phyloP scores from a whole-genome alignment of 176 grass and related monocot species.

The Ensete glaucum region DNA sequence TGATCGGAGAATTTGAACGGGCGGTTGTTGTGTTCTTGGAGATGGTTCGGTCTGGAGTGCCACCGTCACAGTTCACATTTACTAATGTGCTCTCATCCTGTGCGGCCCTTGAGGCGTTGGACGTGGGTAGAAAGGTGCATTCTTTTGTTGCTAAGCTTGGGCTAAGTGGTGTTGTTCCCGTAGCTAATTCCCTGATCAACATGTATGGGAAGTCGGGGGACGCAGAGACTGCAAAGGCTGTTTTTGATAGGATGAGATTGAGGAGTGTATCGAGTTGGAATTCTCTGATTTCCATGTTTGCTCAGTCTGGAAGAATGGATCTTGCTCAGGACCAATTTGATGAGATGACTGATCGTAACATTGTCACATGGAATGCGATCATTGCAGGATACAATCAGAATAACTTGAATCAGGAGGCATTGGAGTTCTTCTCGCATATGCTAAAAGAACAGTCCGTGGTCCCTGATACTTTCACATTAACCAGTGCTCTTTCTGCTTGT shows the following conservation, averaged over 20 bases:
- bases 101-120: constrained; percentile 2
- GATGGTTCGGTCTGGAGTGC: constrained; percentile 44
- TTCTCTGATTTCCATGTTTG: constrained; percentile 41
- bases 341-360: constrained; percentile 40
- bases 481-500: constrained; percentile 46
- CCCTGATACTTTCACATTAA: constrained; percentile 43
- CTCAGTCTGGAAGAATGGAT: constrained; percentile 53
- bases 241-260: constrained; percentile 47
- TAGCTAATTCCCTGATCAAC: constrained; percentile 60
- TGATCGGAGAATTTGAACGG: constrained; percentile 31
- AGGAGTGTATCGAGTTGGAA: constrained; percentile 66
- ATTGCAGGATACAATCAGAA: constrained; percentile 80
- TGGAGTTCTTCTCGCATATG: constrained; percentile 60
- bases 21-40: constrained; percentile 38
- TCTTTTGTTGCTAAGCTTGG: constrained; percentile 57
- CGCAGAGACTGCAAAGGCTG: constrained; percentile 31
- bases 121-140: constrained; percentile 43
- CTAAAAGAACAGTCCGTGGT: constrained; percentile 26
- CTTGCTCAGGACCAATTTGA: constrained; percentile 46
- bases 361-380: constrained; percentile 78
- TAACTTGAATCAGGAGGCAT: constrained; percentile 36
- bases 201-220: constrained; percentile 71
- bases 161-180: constrained; percentile 34
- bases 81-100: constrained; percentile 68
- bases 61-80: constrained; percentile 61